Percentiles rank a stretch among this genome's conserved stretches.
phyloP scores from a whole-genome alignment of 192 early-diverging fungal genomes.

The Pecoramyces ruminantium region DNA sequence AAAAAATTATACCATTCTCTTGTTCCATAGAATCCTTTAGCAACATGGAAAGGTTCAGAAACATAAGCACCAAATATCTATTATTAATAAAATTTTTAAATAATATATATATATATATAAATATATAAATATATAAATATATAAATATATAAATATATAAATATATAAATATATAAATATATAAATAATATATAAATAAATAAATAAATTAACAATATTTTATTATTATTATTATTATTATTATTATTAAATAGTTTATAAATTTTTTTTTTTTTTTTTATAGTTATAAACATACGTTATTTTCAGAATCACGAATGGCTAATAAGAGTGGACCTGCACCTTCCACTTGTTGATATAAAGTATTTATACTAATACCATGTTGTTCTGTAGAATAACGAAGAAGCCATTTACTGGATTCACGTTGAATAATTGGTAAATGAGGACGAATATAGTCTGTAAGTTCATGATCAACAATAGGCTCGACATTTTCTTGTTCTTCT shows the following conservation, averaged over 20 bases:
- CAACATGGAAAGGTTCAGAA: background rate
- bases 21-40: conserved; percentile 52
- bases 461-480: background rate
- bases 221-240: no score
- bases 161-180: no score
- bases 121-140: no score
- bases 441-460: background rate
- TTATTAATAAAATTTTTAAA: background rate
- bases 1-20: conserved; percentile 59
- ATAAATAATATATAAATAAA: no score
- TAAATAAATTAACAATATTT: no score
- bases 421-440: conserved; percentile 54
- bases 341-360: conserved; percentile 50
- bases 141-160: no score
- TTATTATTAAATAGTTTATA: no score
- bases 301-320: conserved; percentile 46
- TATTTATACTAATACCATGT: conserved; percentile 79
- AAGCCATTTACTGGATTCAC: conserved; percentile 56
- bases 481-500: background rate
- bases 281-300: conserved; percentile 9
- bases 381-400: conserved; percentile 82
- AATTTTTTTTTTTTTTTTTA: no score
- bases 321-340: conserved; percentile 49
- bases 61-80: background rate
- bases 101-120: no score